A percentile compares a stretch with the other conserved stretches of the same genome.
Evolutionary conservation across 441 rosid genomes (phyloP).

Genomic region (Euphorbia corollata): DNA sequence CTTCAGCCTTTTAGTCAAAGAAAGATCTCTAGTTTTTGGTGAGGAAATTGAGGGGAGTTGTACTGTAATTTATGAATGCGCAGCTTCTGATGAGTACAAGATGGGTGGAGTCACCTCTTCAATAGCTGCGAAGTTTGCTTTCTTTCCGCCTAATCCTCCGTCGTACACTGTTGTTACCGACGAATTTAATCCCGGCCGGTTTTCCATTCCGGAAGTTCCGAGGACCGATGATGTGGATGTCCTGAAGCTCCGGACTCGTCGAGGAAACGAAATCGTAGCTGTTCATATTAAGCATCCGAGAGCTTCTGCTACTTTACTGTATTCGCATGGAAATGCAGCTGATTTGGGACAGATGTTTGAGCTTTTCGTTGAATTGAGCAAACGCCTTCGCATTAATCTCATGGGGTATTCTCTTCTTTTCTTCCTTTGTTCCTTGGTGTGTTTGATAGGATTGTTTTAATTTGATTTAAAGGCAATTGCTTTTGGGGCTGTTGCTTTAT

Average conservation of each 20-base stretch:
- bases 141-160: constrained; percentile 92
- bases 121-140: constrained; percentile 87
- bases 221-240: constrained; percentile 55
- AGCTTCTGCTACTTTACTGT: constrained; percentile 65
- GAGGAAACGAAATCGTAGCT: constrained; percentile 79
- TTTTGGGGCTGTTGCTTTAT: neutral
- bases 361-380: constrained; percentile 68
- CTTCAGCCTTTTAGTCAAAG: constrained; percentile 5
- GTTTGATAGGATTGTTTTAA: neutral
- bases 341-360: constrained; percentile 91
- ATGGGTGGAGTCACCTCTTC: constrained; percentile 92
- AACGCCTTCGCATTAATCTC: constrained; percentile 75
- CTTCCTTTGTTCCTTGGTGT: neutral
- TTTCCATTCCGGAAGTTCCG: constrained; percentile 56
- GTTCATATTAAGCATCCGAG: constrained; percentile 59
- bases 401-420: constrained; percentile 47
- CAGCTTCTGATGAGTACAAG: constrained; percentile 34
- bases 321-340: constrained; percentile 95
- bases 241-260: constrained; percentile 55
- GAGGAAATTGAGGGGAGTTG: neutral
- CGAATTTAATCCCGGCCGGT: constrained; percentile 36
- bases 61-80: constrained; percentile 31
- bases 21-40: constrained; percentile 26
- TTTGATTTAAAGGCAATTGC: neutral
- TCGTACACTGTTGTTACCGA: constrained; percentile 56